Evolutionary conservation across 192 early-diverging fungal species (phyloP), one percentile per base, ranked within the genome.

Genomic region (Mortierella alpina): DNA sequence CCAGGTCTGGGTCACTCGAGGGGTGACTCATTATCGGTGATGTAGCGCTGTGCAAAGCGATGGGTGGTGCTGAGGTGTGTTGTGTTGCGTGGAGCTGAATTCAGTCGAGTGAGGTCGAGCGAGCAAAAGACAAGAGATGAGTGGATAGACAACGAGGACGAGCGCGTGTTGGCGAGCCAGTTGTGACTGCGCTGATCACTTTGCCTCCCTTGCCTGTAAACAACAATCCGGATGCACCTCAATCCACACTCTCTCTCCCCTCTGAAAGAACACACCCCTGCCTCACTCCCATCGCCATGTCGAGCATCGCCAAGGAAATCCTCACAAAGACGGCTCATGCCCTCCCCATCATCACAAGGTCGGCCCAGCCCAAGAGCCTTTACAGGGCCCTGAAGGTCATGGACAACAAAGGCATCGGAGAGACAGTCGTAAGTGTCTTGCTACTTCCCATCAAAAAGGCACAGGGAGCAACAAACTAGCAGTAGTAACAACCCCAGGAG

Each of bases 241-340:
- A 60, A 6, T 13, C 4, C 1, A 11, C 22, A 48, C n/a, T 44
- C 42, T 60, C 9, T 18, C 59, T 42, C 14, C 46, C 60, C 10
- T 56, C 60, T 31, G 23, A 58, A 31, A 13, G 9, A 10, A 54
- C 23, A 22, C 40, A n/a, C 41, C 2, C 9, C 23, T 8, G 7
- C 41, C 20, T 45, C 5, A 62, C 44, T 2, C 46, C 14, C 15
- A 14, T 20, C 67, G 68, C 39, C 59, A 80, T 80, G 77, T 80
- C 77, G 45, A 45, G 70, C 60, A 80, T 80, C 40, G 77, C 77
- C 39, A 80, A 72, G 70, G 77, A 80, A 66, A 72, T 80, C 70
- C 69, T 80, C 70, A 80, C 70, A 63, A 80, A 80, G 66, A 64
- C 77, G 14, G 59, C 50, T 46, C 71, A 72, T 72, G 64, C 77